Evolutionary conservation across 352 stramenopile genomes (phyloP).

Genomic region (Peronosclerospora sorghi): DNA sequence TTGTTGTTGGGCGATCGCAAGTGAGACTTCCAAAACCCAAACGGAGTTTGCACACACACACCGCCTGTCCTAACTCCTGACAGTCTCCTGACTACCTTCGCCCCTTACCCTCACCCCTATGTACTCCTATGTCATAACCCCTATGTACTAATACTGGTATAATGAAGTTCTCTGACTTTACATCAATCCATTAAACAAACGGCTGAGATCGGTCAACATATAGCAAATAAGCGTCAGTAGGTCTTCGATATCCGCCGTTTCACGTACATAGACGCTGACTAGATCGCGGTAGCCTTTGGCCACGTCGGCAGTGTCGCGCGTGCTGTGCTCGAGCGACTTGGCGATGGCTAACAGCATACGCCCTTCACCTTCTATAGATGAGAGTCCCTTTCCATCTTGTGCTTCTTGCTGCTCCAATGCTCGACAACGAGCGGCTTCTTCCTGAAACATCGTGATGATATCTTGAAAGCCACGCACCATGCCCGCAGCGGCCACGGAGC

Average conservation of each 20-base stretch:
- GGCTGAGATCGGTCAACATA: no score
- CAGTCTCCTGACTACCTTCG: no score
- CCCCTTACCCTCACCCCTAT: no score
- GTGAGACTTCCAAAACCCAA: no score
- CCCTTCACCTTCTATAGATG: conserved; percentile 15
- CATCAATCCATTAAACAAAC: no score
- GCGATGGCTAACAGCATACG: conserved; percentile 26
- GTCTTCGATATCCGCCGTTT: conserved; percentile 1
- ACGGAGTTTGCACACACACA: no score
- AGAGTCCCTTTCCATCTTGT: not conserved
- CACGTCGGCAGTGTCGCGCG: conserved; percentile 30
- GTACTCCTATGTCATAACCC: no score
- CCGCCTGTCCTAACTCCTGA: no score
- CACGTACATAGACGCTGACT: conserved; percentile 20
- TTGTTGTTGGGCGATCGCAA: no score
- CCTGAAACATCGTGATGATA: conserved; percentile 24
- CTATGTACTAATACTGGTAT: no score
- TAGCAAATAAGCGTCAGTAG: not conserved
- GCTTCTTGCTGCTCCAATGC: conserved; percentile 9
- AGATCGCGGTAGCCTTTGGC: conserved; percentile 31
- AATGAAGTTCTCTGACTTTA: no score
- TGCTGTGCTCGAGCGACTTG: conserved; percentile 33
- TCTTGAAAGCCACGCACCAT: conserved; percentile 38
- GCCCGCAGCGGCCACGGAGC: conserved; percentile 29
- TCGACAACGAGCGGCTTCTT: conserved; percentile 17